Evolutionary conservation across 169 alveolate species (phyloP).

Genomic region (Cystoisospora suis): DNA sequence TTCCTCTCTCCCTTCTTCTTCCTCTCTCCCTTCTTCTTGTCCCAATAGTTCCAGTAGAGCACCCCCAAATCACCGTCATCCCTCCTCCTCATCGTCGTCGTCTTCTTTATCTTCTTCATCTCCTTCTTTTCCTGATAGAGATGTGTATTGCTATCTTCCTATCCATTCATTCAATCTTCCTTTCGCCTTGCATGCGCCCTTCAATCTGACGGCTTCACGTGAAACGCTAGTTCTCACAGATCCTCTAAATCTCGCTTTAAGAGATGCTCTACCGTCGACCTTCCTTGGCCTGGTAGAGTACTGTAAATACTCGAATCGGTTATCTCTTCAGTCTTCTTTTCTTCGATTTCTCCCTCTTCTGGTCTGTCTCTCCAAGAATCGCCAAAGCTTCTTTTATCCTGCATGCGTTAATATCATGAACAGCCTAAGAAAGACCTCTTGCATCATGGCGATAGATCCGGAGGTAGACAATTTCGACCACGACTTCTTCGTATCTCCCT

Average conservation of each 20-base stretch:
- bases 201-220: conserved; percentile 70
- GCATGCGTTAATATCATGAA: not conserved
- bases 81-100: not conserved
- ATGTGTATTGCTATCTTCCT: conserved; percentile 67
- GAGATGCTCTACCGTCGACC: not conserved
- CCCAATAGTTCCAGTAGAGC: too few relatives aligned
- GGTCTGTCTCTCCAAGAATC: not conserved
- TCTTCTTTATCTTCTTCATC: not conserved
- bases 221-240: conserved; percentile 48
- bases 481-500: not conserved
- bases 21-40: too few relatives aligned
- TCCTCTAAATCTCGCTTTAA: conserved; percentile 29
- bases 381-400: conserved; percentile 9
- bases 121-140: not conserved
- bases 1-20: not conserved
- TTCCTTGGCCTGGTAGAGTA: not conserved
- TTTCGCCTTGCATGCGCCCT: conserved; percentile 71
- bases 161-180: conserved; percentile 69
- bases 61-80: too few relatives aligned
- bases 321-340: conserved; percentile 13
- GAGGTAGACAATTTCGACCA: not conserved
- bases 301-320: not conserved
- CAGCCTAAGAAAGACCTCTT: not conserved
- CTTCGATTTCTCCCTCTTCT: conserved; percentile 16
- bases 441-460: conserved; percentile 14